A percentile compares a stretch with the other conserved stretches of the same genome.
phyloP scores from a whole-genome alignment of 106 monocot species.

The Chionographis japonica region DNA sequence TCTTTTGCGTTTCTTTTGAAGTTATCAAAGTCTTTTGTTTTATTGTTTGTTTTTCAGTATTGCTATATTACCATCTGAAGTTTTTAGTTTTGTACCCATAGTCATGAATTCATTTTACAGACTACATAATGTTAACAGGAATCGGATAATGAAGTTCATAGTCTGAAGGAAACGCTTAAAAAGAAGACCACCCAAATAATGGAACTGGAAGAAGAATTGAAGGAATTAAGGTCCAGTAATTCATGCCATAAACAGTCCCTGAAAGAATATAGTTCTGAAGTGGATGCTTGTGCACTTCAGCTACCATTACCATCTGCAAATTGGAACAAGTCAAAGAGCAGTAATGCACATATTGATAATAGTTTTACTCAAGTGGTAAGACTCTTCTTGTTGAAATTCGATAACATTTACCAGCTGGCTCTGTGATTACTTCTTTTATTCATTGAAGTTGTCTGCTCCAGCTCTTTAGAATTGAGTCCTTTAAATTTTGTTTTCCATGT shows the following conservation, averaged over 20 bases:
- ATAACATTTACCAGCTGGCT: too few species aligned
- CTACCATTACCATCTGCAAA: not conserved
- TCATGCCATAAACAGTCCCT: conserved; percentile 16
- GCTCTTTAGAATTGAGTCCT: too few species aligned
- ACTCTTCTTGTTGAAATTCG: too few species aligned
- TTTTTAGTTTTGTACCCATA: too few species aligned
- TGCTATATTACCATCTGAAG: too few species aligned
- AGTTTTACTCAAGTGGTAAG: conserved; percentile 9
- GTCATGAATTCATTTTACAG: too few species aligned
- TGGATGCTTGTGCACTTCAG: conserved; percentile 2
- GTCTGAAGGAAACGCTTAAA: conserved; percentile 22
- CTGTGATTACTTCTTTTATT: too few species aligned
- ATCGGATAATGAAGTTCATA: conserved; percentile 35
- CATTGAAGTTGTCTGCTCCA: too few species aligned
- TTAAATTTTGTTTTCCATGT: not conserved
- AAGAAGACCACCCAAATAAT: conserved; percentile 15
- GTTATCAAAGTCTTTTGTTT: too few species aligned
- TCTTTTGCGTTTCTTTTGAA: too few species aligned
- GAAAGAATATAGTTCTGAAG: not conserved
- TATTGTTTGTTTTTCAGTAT: too few species aligned
- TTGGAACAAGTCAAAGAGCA: not conserved
- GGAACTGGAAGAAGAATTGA: conserved; percentile 33
- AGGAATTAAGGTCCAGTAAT: conserved; percentile 23
- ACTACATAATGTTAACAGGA: conserved; percentile 22
- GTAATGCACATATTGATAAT: conserved; percentile 4